Evolutionary conservation across 106 monocot genomes (phyloP), one percentile per base, ranked within the genome.

Genomic region (Allium cepa): DNA sequence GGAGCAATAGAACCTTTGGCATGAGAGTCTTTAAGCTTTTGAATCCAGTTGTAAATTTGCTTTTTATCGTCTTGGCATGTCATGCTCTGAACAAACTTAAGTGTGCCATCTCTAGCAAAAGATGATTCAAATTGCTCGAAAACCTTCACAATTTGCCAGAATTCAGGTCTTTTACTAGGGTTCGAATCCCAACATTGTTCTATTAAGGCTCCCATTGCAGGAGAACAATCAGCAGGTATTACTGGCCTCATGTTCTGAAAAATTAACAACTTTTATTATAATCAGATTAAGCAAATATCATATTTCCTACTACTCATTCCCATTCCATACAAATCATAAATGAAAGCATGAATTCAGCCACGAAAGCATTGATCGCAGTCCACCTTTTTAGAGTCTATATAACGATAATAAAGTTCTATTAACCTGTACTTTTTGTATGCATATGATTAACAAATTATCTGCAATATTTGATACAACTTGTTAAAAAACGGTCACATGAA

Each of bases 111-210:
- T 48, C 65, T 69, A 50, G 69, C 67, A 10, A 92, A 51, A 56
- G 69, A 73, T 10, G 76, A 72, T 17, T 93, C 78, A 60, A 81
- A 85, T 62, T 83, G 83, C 46, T 93, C 85, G 11, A 93, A 64
- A 50, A 86, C 78, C 63, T 86, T 88, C 46, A 86, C 85, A 60
- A 93, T 83, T 66, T 81, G 75, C 73, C 77, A 83, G 63, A 93
- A 93, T 59, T 88, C 83, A 2, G 93, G 93, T 56, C 93, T 80
- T 72, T 83, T 88, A 49, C 83, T 83, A 17, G 88, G 77, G 16
- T 60, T 51, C 59, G 67, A 56, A 14, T 85, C 50, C 85, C 88
- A 88, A 49, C 88, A 93, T 70, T 81, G 77, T 70, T 88, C 88
- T 9, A 88, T 86, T 69, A 93, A 56, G 36, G 73, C 71, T 47